A percentile compares a stretch with the other conserved stretches of the same genome.
Conservation (phyloP, 805 yeast genomes). For the Ogataea degrootiae region DNA sequence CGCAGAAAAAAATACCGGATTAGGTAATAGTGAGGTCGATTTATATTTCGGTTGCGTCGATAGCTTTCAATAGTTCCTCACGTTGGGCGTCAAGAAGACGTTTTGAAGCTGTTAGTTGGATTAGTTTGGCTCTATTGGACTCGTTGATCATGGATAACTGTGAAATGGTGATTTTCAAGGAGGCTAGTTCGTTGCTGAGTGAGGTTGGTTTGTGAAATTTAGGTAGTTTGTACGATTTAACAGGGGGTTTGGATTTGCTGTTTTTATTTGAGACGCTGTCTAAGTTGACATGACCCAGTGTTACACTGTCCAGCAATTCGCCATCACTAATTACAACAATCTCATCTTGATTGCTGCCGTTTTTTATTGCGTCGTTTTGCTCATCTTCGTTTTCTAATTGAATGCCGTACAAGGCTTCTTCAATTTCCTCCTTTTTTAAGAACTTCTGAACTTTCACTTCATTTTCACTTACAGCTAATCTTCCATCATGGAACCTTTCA, state of each 20-base stretch:
- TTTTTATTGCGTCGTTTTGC: neutral
- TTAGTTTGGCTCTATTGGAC: neutral
- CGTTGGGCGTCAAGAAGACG: too few relatives aligned
- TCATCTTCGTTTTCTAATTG: slow-evolving; percentile 15
- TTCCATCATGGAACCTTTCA: slow-evolving; percentile 22
- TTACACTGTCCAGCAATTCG: neutral
- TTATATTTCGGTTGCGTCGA: neutral
- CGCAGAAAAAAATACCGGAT: slow-evolving; percentile 9
- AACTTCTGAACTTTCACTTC: slow-evolving; percentile 25
- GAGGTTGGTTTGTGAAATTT: neutral
- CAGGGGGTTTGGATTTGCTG: neutral
- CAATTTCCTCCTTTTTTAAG: slow-evolving; percentile 27
- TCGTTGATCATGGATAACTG: neutral
- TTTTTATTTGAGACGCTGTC: slow-evolving; percentile 4
- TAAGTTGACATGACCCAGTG: neutral
- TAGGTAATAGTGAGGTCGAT: slow-evolving; percentile 5
- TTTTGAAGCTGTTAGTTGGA: too few relatives aligned
- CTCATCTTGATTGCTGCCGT: neutral
- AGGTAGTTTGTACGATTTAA: neutral
- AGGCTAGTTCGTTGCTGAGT: neutral
- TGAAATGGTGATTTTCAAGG: neutral
- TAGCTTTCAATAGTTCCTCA: neutral
- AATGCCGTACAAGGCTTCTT: slow-evolving; percentile 31
- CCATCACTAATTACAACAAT: neutral
- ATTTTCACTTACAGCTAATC: slow-evolving; percentile 26